Conservation (phyloP, 176 grass and related monocot genomes). For the Tuctoria greenei region DNA sequence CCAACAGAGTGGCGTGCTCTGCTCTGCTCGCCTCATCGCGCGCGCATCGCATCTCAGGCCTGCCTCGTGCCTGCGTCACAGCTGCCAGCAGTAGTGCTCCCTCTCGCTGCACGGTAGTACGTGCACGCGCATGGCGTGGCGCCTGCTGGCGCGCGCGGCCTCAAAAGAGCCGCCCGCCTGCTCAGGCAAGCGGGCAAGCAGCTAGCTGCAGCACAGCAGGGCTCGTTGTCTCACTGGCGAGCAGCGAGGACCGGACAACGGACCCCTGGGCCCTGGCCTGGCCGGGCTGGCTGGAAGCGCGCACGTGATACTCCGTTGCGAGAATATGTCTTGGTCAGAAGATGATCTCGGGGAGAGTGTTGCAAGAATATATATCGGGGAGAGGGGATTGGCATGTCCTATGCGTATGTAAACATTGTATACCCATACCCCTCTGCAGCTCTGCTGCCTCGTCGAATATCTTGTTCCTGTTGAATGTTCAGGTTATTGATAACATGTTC, state of each 20-base stretch:
- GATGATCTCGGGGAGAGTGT: background rate
- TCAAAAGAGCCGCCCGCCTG: background rate
- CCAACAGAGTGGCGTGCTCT: background rate
- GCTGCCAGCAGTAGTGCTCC: too few relatives aligned
- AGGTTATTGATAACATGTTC: background rate
- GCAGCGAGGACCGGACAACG: background rate
- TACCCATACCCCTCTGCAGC: background rate
- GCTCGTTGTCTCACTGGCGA: background rate
- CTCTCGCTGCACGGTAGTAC: too few relatives aligned
- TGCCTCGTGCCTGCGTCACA: too few relatives aligned
- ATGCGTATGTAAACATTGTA: background rate
- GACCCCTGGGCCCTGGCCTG: background rate
- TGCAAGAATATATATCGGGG: background rate
- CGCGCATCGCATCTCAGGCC: background rate
- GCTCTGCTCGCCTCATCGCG: too few relatives aligned
- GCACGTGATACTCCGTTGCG: constrained; percentile 12
- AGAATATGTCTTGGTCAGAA: background rate
- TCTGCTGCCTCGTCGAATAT: background rate
- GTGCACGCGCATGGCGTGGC: background rate
- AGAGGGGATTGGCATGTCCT: background rate
- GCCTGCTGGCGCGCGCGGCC: background rate
- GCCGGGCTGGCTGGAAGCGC: too few relatives aligned
- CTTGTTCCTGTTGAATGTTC: background rate
- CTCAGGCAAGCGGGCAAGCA: background rate
- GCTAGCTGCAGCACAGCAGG: background rate